Conservation (phyloP, 441 rosid genomes). For the Mallotus repandus region DNA sequence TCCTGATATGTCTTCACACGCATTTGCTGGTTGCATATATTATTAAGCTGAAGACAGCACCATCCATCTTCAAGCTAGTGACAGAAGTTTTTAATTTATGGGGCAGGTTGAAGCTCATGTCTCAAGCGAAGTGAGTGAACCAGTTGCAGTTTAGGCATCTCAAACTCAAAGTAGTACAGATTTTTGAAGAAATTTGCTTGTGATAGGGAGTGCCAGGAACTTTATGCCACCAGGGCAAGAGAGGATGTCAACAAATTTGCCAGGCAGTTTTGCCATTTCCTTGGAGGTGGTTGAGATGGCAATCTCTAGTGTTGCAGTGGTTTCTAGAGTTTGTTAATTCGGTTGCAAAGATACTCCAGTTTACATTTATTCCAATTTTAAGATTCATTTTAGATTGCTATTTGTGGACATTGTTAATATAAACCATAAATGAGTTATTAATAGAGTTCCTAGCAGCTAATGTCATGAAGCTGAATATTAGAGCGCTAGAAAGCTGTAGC, state of each 20-base stretch:
- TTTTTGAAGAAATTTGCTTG: slow-evolving; percentile 45
- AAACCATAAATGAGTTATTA: neutral
- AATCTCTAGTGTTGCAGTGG: slow-evolving; percentile 9
- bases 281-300: neutral
- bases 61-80: slow-evolving; percentile 32
- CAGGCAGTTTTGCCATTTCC: neutral
- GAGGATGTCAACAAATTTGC: neutral
- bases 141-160: slow-evolving; percentile 52
- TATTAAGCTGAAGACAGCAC: slow-evolving; percentile 28
- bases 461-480: neutral
- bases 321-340: slow-evolving; percentile 7
- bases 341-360: neutral
- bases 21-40: slow-evolving; percentile 24
- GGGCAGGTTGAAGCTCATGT: slow-evolving; percentile 50
- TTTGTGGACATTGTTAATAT: neutral
- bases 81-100: slow-evolving; percentile 30
- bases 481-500: no score
- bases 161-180: slow-evolving; percentile 10
- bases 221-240: neutral
- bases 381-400: neutral
- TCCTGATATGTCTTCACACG: slow-evolving; percentile 19
- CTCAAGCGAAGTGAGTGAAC: slow-evolving; percentile 54
- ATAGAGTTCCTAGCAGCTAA: neutral
- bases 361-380: slow-evolving; percentile 14
- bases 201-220: slow-evolving; percentile 31